Evolutionary conservation across 257 asterid genomes (phyloP).

Genomic region (Scutellaria minor): DNA sequence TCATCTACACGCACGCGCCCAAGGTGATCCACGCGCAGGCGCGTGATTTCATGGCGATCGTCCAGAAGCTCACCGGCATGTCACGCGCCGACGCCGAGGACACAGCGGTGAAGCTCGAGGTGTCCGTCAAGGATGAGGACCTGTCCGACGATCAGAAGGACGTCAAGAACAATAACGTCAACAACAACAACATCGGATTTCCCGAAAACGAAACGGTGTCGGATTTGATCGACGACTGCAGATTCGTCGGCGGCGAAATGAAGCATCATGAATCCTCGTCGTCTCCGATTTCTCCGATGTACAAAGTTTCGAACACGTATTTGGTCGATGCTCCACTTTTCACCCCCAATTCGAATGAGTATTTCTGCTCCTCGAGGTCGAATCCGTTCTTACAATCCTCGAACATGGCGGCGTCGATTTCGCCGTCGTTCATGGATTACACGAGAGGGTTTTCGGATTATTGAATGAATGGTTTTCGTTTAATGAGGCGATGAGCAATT

Average conservation of each 20-base stretch:
- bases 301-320: conserved; percentile 24
- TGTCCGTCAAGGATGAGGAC: neutral
- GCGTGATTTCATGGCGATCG: conserved; percentile 47
- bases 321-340: conserved; percentile 35
- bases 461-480: neutral
- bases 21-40: conserved; percentile 45
- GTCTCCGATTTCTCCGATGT: conserved; percentile 12
- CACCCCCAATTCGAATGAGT: conserved; percentile 32
- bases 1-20: conserved; percentile 54
- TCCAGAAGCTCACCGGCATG: conserved; percentile 56
- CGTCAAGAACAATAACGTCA: neutral
- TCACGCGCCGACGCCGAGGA: conserved; percentile 13
- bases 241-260: too few species aligned
- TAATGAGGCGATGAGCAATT: neutral
- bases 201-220: neutral
- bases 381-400: conserved; percentile 26
- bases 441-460: conserved; percentile 34
- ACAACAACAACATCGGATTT: neutral
- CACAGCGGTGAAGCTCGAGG: conserved; percentile 20
- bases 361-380: conserved; percentile 36
- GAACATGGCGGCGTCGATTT: conserved; percentile 23
- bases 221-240: neutral
- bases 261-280: neutral
- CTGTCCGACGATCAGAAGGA: neutral
- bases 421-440: conserved; percentile 37